Evolutionary conservation across 2,329 filamentous ascomycete species (phyloP).

Genomic region (Zarea fungicola): DNA sequence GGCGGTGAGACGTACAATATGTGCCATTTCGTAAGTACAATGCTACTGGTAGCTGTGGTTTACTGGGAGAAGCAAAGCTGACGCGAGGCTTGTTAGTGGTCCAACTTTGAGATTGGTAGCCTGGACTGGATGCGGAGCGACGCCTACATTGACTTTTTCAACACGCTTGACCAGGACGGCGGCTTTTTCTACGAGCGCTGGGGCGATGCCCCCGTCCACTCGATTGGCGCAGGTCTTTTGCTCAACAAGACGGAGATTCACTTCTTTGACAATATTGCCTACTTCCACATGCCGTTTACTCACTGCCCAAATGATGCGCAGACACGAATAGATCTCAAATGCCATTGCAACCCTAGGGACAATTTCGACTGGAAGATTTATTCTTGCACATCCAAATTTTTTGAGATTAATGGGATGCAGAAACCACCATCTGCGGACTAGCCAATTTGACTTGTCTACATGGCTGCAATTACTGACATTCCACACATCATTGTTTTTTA

Average conservation of each 20-base stretch:
- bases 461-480: too few relatives aligned
- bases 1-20: constrained; percentile 89
- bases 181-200: constrained; percentile 99
- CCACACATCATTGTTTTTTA: neutral
- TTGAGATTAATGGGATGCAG: constrained; percentile 71
- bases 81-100: constrained; percentile 64
- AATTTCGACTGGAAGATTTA: constrained; percentile 99
- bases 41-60: neutral
- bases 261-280: constrained; percentile 98
- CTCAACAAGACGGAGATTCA: constrained; percentile 91
- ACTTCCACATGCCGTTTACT: constrained; percentile 96
- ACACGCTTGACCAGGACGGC: constrained; percentile 84
- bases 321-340: constrained; percentile 76
- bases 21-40: constrained; percentile 83
- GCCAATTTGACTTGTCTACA: constrained; percentile 49
- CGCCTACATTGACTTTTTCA: constrained; percentile 87
- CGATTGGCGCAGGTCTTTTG: constrained; percentile 85
- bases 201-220: constrained; percentile 97
- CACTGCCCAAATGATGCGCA: constrained; percentile 93
- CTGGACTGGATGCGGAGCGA: constrained; percentile 88
- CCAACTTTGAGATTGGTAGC: constrained; percentile 96
- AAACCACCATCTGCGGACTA: constrained; percentile 75
- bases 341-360: constrained; percentile 89
- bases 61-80: constrained; percentile 18
- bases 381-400: constrained; percentile 85